Conservation (phyloP, 2,329 filamentous ascomycete species). For the Delphinella strobiligena region DNA sequence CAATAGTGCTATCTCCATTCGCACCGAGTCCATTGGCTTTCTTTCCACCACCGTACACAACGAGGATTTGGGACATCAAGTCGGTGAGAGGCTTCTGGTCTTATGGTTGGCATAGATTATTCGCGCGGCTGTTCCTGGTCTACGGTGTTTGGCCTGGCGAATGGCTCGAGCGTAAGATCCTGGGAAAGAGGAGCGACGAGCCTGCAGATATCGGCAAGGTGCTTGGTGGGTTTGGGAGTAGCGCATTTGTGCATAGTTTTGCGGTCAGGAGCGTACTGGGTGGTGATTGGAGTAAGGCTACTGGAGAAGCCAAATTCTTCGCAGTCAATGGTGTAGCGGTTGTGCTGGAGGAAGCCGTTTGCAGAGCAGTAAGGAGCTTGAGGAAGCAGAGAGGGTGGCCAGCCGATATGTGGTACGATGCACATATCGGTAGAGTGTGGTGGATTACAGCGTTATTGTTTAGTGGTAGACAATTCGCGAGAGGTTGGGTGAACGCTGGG, state of each 20-base stretch:
- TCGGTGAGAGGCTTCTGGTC: constrained; percentile 31
- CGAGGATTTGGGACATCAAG: constrained; percentile 27
- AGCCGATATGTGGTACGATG: constrained; percentile 19
- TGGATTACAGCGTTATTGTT: constrained; percentile 28
- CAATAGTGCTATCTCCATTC: constrained; percentile 27
- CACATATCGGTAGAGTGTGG: constrained; percentile 26
- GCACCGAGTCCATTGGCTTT: constrained; percentile 30
- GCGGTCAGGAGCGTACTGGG: constrained; percentile 28
- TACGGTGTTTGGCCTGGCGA: constrained; percentile 35
- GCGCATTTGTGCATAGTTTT: constrained; percentile 30
- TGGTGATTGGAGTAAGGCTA: constrained; percentile 21
- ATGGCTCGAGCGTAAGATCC: constrained; percentile 28
- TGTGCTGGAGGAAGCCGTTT: constrained; percentile 17
- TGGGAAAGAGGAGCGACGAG: constrained; percentile 22
- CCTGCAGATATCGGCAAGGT: constrained; percentile 32
- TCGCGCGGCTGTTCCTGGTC: constrained; percentile 32
- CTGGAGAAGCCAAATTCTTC: constrained; percentile 22
- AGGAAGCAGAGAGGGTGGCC: constrained; percentile 12
- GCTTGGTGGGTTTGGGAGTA: constrained; percentile 29
- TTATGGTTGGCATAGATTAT: constrained; percentile 34
- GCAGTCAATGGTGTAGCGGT: constrained; percentile 19
- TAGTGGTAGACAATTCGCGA: constrained; percentile 29
- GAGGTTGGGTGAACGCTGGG: constrained; percentile 31
- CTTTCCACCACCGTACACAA: constrained; percentile 34
- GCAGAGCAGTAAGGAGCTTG: constrained; percentile 11